Conservation (phyloP, 306 rosid species). For the Quillaja saponaria region DNA sequence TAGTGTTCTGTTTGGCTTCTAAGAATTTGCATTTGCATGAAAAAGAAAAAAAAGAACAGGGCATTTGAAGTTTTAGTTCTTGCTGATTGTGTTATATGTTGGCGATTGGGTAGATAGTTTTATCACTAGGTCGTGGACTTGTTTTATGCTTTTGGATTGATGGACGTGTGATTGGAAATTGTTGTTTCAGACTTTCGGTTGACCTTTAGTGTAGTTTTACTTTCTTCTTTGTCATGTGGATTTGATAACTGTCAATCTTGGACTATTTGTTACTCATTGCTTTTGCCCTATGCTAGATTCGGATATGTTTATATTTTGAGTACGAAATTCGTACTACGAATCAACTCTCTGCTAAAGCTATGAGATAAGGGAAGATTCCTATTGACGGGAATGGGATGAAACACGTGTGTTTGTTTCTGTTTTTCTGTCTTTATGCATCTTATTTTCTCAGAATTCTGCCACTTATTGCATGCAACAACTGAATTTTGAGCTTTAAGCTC, state of each 20-base stretch:
- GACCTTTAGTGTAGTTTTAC: constrained; percentile 8
- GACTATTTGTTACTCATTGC: neutral
- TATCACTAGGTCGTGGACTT: constrained; percentile 1
- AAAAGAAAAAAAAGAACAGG: neutral
- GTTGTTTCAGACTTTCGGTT: constrained; percentile 7
- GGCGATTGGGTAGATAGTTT: constrained; percentile 14
- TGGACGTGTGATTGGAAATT: constrained; percentile 12
- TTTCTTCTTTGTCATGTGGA: neutral
- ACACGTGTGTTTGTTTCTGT: neutral
- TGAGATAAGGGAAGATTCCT: neutral
- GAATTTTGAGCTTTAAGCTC: constrained; percentile 5
- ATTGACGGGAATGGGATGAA: constrained; percentile 3
- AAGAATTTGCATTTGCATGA: neutral
- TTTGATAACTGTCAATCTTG: constrained; percentile 6
- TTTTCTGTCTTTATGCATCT: constrained; percentile 4
- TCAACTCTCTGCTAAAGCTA: constrained; percentile 1
- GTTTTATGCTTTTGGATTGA: neutral
- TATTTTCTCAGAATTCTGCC: constrained; percentile 1
- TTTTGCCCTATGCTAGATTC: constrained; percentile 3
- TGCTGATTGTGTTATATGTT: no score
- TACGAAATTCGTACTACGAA: no score
- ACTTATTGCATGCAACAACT: neutral
- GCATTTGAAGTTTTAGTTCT: no score
- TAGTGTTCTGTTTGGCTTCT: constrained; percentile 17
- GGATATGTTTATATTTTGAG: no score